These are phyloP conservation scores for Salmacisia buchloeana DNA, from an alignment of 1,284 basidiomycete species.

Conservation along the genomic window DNA sequence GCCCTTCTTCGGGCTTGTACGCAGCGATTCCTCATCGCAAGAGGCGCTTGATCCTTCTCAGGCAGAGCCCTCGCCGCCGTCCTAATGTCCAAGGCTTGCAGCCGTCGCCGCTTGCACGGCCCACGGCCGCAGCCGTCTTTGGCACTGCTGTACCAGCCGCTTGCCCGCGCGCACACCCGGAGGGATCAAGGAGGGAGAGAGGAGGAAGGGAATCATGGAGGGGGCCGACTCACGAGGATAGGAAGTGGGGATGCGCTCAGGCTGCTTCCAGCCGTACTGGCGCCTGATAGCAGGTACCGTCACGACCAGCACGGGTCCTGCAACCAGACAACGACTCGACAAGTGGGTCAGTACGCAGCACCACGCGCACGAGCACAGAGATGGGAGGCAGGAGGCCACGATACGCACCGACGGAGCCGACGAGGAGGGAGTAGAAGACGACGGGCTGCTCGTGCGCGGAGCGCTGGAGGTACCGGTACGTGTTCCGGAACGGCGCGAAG, in stretches of 20 bases:
- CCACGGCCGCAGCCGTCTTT: no score
- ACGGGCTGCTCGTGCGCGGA: conserved; percentile 87
- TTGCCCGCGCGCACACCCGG: no score
- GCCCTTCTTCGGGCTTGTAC: no score
- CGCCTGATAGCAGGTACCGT: conserved; percentile 73
- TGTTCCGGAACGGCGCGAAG: conserved; percentile 38
- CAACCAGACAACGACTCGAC: conserved; percentile 23
- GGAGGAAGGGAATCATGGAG: no score
- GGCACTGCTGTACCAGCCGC: no score
- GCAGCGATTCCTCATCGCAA: no score
- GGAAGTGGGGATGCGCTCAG: conserved; percentile 71
- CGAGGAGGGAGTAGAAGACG: conserved; percentile 76
- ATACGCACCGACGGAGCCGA: conserved; percentile 58
- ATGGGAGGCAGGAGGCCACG: background rate
- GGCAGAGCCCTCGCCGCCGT: no score
- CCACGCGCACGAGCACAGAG: no score
- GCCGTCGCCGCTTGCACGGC: no score
- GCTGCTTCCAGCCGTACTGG: conserved; percentile 64
- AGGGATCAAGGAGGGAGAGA: no score
- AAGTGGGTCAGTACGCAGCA: background rate
- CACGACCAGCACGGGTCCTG: conserved; percentile 71
- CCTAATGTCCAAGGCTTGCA: no score
- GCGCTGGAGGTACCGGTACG: conserved; percentile 56
- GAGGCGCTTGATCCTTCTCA: no score
- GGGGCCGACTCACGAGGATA: conserved; percentile 68